Conservation (phyloP, 768 basidiomycete species). For the Erythrobasidium yunnanense region DNA sequence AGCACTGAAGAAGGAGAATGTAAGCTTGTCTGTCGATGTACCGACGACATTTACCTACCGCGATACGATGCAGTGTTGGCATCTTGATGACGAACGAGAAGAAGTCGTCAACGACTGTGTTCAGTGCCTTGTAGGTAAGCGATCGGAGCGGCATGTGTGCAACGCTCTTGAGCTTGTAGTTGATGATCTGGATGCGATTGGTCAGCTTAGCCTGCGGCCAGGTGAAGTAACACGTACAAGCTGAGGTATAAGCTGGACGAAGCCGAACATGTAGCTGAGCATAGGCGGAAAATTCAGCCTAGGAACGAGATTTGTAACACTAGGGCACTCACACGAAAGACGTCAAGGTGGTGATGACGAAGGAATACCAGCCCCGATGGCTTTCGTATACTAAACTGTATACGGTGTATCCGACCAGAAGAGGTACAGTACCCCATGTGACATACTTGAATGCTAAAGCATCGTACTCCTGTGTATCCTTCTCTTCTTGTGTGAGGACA, state of each 20-base stretch:
- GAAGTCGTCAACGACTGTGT: constrained; percentile 19
- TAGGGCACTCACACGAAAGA: not conserved
- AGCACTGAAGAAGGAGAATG: not conserved
- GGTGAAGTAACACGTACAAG: too few species aligned
- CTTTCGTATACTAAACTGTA: constrained; percentile 45
- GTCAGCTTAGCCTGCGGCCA: not conserved
- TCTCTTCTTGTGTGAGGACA: constrained; percentile 89
- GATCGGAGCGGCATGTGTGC: constrained; percentile 98
- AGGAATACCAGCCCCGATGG: constrained; percentile 79
- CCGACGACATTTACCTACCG: not conserved
- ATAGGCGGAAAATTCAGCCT: not conserved
- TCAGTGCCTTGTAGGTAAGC: constrained; percentile 88
- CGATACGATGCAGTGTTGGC: constrained; percentile 72
- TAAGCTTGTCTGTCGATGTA: not conserved
- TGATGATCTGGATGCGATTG: constrained; percentile 55
- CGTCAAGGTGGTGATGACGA: constrained; percentile 81
- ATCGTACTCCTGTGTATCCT: constrained; percentile 94
- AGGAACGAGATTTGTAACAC: not conserved
- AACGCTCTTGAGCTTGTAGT: constrained; percentile 92
- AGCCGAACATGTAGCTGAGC: constrained; percentile 93
- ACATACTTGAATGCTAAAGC: constrained; percentile 89
- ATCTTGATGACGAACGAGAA: constrained; percentile 58
- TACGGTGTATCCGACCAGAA: constrained; percentile 45
- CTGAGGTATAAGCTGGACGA: constrained; percentile 54
- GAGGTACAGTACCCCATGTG: constrained; percentile 73